Percentiles rank a stretch among this genome's conserved stretches.
Conservation (phyloP, 805 yeast genomes). For the Naumovozyma castellii region DNA sequence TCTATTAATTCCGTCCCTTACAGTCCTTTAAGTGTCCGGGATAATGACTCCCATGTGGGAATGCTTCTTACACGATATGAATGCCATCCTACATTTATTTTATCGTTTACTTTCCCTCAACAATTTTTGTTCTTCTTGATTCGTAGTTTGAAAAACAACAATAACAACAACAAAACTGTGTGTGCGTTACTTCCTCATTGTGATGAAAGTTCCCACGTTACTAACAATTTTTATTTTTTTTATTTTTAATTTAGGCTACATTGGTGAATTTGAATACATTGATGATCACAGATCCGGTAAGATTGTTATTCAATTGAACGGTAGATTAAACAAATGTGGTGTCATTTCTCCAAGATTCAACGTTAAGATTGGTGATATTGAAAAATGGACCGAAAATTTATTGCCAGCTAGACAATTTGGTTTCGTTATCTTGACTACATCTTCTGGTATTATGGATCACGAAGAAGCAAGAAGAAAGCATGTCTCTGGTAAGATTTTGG, state of each 20-base stretch:
- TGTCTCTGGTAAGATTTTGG: constrained; percentile 96
- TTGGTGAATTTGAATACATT: constrained; percentile 95
- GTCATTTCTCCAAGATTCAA: constrained; percentile 98
- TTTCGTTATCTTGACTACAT: constrained; percentile 92
- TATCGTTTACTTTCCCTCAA: constrained; percentile 64
- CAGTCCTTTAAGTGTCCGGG: constrained; percentile 98
- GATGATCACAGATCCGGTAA: constrained; percentile 99
- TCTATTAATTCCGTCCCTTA: constrained; percentile 55
- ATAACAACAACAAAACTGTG: too few relatives aligned
- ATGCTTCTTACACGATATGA: constrained; percentile 60
- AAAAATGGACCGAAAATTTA: constrained; percentile 96
- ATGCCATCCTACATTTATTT: constrained; percentile 26
- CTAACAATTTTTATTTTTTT: neutral
- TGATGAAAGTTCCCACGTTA: neutral
- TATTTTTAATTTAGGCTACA: constrained; percentile 41
- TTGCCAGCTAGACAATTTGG: constrained; percentile 99
- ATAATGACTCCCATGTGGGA: constrained; percentile 45
- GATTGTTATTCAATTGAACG: constrained; percentile 91
- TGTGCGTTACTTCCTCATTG: neutral
- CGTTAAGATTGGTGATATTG: constrained; percentile 88
- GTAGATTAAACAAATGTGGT: constrained; percentile 98
- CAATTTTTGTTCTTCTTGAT: constrained; percentile 25
- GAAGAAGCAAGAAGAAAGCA: constrained; percentile 99
- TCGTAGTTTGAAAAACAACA: neutral
- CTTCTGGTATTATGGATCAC: constrained; percentile 99